Evolutionary conservation across 352 stramenopile genomes (phyloP), one percentile per base, ranked within the genome.

Genomic region (Pythium utonaiense): DNA sequence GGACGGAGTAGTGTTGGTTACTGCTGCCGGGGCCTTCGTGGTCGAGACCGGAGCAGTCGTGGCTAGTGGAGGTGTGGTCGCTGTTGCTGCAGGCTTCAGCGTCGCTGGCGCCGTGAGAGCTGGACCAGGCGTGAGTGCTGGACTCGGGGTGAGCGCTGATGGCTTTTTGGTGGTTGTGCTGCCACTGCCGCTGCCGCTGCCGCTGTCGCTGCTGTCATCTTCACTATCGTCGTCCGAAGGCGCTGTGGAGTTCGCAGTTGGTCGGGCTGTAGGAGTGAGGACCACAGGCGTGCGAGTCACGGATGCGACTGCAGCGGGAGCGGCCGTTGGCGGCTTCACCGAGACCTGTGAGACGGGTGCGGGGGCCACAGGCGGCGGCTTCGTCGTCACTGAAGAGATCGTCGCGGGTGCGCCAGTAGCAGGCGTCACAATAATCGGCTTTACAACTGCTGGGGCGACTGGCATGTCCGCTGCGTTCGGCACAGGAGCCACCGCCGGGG

Each of bases 1-100:
- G 5, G 62, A 66, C 38, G 64, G 57, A 27, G 42, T 49, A 38
- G 42, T 21, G 10, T 50, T 59, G 51, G 65, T 52, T 40, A 30
- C n/a, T 33, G 56, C 47, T 25, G 51, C 47, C 25, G 62, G 57
- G n/a, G 57, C 21, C 25, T 45, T 17, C 9, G 63, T 66, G n/a
- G 63, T 58, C n/a, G 53, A 14, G 30, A 22, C 38, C 22, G 49
- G 53, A 28, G 64, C 44, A 8, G 24, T 16, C 10, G 42, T 42
- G 6, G 52, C 51, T 40, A 42, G 22, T 38, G 42, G 13, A 13
- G 30, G 53, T 9, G 21, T 50, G n/a, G 53, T n/a, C 28, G 28
- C 28, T 9, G 52, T 55, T 31, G 51, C 22, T 28, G 42, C n/a
- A 3, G 17, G 53, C 10, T 5, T 50, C 9, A 34, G 17, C 6